Evolutionary conservation across 768 basidiomycete genomes (phyloP).

Genomic region (Phylloporus rhodoxanthus): DNA sequence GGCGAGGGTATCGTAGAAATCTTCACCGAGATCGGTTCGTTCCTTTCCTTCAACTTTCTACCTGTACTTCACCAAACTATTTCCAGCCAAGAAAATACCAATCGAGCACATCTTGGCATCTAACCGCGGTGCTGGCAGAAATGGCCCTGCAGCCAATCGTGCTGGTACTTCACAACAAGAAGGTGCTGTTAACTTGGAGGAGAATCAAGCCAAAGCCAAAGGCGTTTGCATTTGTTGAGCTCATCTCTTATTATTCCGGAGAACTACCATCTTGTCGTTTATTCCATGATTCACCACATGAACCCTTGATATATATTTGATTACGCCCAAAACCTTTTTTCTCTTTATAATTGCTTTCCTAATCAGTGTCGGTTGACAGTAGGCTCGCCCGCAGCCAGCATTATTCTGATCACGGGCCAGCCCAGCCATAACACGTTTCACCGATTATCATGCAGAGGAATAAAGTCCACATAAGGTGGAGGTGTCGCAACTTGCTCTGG

Average conservation of each 20-base stretch:
- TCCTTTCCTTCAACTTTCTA: neutral
- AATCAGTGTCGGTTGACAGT: constrained; percentile 15
- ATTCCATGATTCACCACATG: constrained; percentile 17
- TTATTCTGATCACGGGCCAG: neutral
- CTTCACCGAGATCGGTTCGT: constrained; percentile 94
- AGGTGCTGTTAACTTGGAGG: constrained; percentile 64
- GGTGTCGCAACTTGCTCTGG: constrained; percentile 52
- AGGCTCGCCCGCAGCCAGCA: neutral
- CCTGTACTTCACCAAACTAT: neutral
- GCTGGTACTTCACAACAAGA: constrained; percentile 44
- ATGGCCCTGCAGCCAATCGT: constrained; percentile 51
- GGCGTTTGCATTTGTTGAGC: constrained; percentile 78
- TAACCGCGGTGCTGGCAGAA: constrained; percentile 59
- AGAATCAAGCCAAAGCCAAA: constrained; percentile 59
- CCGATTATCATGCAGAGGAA: constrained; percentile 10
- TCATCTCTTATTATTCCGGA: constrained; percentile 11
- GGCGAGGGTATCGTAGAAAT: constrained; percentile 93
- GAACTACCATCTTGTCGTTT: constrained; percentile 15
- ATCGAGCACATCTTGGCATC: constrained; percentile 92
- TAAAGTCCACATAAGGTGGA: constrained; percentile 58
- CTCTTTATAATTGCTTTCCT: constrained; percentile 26
- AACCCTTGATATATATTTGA: constrained; percentile 22
- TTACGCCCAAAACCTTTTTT: constrained; percentile 13
- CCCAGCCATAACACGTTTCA: constrained; percentile 4
- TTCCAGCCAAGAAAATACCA: constrained; percentile 74